phyloP scores from a whole-genome alignment of 2,329 filamentous ascomycete genomes.

The Alternaria triticina region DNA sequence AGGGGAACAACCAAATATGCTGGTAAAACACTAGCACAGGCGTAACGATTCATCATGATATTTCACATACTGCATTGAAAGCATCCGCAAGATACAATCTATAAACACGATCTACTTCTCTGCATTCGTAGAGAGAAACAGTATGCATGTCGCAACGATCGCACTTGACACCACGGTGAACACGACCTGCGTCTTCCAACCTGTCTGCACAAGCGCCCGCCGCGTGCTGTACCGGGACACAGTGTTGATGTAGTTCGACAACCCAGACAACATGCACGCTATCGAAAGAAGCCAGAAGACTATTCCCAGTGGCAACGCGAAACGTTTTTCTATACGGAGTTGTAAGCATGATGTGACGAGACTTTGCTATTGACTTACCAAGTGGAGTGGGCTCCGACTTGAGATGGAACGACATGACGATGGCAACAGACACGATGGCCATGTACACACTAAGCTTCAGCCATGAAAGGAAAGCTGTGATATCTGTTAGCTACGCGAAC shows the following conservation, averaged over 20 bases:
- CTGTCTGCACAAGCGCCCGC: constrained; percentile 85
- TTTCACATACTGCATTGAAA: not conserved
- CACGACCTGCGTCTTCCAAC: constrained; percentile 89
- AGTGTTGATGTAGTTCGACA: constrained; percentile 85
- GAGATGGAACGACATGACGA: constrained; percentile 91
- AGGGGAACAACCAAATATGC: not conserved
- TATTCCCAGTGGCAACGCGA: constrained; percentile 83
- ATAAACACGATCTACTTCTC: constrained; percentile 21
- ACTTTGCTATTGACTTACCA: constrained; percentile 14
- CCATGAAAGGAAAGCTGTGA: constrained; percentile 79
- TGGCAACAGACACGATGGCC: constrained; percentile 86
- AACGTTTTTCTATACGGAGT: constrained; percentile 66
- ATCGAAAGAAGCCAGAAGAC: constrained; percentile 87
- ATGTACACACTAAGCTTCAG: constrained; percentile 89
- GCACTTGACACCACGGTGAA: constrained; percentile 50
- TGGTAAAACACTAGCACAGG: not conserved
- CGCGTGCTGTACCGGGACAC: constrained; percentile 82
- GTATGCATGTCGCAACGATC: constrained; percentile 50
- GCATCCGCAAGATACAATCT: not conserved
- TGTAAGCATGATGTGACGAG: not conserved
- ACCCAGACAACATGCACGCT: constrained; percentile 75
- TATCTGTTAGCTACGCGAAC: constrained; percentile 5
- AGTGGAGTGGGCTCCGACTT: constrained; percentile 66
- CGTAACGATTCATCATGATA: not conserved
- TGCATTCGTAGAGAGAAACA: constrained; percentile 51